Percentiles rank a stretch among this genome's conserved stretches.
These are phyloP conservation scores for Grosmannia clavigera DNA, from an alignment of 2,329 filamentous ascomycete genomes.

Conservation along the genomic window DNA sequence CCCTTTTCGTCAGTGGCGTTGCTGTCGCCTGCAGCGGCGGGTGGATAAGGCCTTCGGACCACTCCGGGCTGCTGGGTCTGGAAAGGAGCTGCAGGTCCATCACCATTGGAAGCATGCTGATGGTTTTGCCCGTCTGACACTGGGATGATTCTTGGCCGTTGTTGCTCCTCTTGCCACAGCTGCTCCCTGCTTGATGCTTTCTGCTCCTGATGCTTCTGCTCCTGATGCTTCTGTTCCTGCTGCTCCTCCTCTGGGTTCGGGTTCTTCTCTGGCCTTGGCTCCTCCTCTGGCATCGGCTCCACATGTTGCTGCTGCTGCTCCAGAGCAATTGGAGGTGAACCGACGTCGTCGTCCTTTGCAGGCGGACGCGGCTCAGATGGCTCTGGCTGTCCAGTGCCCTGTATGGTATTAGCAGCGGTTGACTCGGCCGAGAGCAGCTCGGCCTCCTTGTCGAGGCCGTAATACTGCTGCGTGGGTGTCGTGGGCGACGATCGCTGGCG, in stretches of 20 bases:
- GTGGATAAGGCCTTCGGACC: not conserved
- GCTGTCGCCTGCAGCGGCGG: not conserved
- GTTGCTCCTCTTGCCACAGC: not conserved
- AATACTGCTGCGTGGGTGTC: slow-evolving; percentile 16
- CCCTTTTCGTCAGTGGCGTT: slow-evolving; percentile 4
- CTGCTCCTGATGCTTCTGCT: not conserved
- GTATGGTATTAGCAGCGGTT: not conserved
- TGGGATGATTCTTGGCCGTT: not conserved
- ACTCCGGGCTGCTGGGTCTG: not conserved
- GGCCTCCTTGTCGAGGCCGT: slow-evolving; percentile 40
- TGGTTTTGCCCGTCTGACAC: not conserved
- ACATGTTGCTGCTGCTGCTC: not conserved
- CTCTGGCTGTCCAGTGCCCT: not conserved
- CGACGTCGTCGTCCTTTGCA: not conserved
- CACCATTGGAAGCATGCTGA: not conserved
- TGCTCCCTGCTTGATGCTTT: not conserved
- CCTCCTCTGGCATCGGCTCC: not conserved
- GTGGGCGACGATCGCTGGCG: slow-evolving; percentile 22
- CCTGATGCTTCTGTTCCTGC: not conserved
- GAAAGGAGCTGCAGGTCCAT: not conserved
- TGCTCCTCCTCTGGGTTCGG: not conserved
- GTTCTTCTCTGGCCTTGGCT: not conserved
- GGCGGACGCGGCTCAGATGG: not conserved
- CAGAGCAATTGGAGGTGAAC: not conserved
- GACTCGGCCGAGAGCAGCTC: slow-evolving; percentile 17